phyloP scores from a whole-genome alignment of 192 early-diverging fungal species.

The Backusella liffmaniae region DNA sequence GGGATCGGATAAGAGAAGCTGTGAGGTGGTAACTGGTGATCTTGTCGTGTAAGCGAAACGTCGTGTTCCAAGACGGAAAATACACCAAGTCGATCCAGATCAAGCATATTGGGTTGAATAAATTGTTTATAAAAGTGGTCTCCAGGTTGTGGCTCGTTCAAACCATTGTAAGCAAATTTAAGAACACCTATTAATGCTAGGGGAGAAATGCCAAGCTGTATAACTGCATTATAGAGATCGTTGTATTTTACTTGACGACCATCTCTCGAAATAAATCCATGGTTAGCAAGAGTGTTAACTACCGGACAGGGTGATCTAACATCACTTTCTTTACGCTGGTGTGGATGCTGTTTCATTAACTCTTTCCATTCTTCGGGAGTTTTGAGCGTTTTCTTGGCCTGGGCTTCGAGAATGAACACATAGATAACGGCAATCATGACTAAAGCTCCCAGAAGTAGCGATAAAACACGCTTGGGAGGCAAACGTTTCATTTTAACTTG shows the following conservation, averaged over 20 bases:
- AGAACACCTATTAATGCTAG: neutral
- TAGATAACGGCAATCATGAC: neutral
- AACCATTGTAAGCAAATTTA: neutral
- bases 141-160: neutral
- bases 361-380: slow-evolving; percentile 6
- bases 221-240: neutral
- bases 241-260: neutral
- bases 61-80: slow-evolving; percentile 6
- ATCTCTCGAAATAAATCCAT: slow-evolving; percentile 16
- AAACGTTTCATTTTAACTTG: neutral
- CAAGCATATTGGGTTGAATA: neutral
- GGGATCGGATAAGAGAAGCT: neutral
- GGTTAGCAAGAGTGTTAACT: slow-evolving; percentile 22
- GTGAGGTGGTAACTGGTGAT: neutral
- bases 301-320: slow-evolving; percentile 15
- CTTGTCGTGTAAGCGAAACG: slow-evolving; percentile 7
- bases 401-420: neutral
- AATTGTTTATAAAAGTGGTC: neutral
- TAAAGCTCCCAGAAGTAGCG: neutral
- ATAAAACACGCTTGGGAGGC: neutral
- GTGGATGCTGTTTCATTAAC: slow-evolving; percentile 4
- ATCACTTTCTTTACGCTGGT: slow-evolving; percentile 3
- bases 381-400: neutral
- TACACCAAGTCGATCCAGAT: neutral
- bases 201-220: neutral